A percentile compares a stretch with the other conserved stretches of the same genome.
Conservation (phyloP, 78 protist genomes). For the Tieghemostelium lacteum region DNA sequence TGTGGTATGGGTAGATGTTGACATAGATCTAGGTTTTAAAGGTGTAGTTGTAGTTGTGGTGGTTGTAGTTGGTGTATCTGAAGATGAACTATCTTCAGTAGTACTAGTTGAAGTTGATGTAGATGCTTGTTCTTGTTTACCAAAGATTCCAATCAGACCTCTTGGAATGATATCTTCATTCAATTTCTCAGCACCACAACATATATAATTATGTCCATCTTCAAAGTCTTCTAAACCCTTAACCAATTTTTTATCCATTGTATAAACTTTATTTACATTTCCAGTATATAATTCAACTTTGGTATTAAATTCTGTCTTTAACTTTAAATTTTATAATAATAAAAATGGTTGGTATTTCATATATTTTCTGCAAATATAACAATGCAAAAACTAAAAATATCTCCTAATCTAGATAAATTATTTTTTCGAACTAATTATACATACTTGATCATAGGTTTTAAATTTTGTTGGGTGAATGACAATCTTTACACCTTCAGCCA, state of each 20-base stretch:
- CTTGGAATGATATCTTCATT: constrained; percentile 29
- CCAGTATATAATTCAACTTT: constrained; percentile 65
- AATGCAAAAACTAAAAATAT: background rate
- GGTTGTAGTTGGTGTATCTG: background rate
- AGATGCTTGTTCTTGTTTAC: background rate
- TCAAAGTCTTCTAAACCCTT: constrained; percentile 36
- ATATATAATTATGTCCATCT: constrained; percentile 57
- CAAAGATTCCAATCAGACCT: constrained; percentile 34
- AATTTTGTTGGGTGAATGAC: constrained; percentile 53
- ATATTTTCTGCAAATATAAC: background rate
- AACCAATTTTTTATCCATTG: constrained; percentile 43
- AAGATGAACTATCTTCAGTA: background rate
- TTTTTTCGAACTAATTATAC: background rate
- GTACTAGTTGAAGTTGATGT: too few relatives aligned
- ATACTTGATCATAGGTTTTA: constrained; percentile 68
- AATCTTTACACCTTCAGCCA: constrained; percentile 29
- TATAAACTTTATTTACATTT: constrained; percentile 37
- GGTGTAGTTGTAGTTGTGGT: background rate
- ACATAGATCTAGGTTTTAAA: background rate
- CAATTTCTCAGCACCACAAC: constrained; percentile 76
- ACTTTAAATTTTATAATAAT: constrained; percentile 5
- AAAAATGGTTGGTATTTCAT: background rate
- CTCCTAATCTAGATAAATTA: background rate
- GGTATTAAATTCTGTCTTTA: constrained; percentile 29
- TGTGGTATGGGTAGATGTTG: background rate